phyloP scores from a whole-genome alignment of 2,329 filamentous ascomycete species.

The Pseudopithomyces maydicus region DNA sequence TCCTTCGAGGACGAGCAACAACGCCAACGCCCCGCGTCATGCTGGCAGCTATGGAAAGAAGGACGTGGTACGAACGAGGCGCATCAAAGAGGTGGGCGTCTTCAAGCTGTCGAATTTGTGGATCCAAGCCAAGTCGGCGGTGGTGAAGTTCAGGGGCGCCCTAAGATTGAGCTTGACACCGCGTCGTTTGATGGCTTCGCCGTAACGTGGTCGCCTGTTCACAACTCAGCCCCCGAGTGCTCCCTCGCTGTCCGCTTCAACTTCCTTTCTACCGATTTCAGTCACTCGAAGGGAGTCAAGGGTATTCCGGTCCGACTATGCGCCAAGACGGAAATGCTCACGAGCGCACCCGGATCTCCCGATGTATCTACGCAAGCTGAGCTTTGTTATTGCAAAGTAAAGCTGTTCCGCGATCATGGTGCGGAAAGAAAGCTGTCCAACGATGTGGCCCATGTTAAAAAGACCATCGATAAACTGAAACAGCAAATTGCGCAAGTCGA shows the following conservation, averaged over 20 bases:
- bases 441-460: conserved; percentile 92
- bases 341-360: conserved; percentile 54
- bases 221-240: conserved; percentile 73
- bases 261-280: conserved; percentile 97
- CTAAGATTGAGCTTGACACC: conserved; percentile 55
- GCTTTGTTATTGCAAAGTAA: conserved; percentile 94
- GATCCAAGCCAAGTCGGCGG: conserved; percentile 64
- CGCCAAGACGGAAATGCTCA: conserved; percentile 79
- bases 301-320: conserved; percentile 93
- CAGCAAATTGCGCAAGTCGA: conserved; percentile 84
- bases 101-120: conserved; percentile 95
- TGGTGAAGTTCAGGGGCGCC: conserved; percentile 54
- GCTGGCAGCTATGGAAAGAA: conserved; percentile 96
- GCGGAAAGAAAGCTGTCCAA: conserved; percentile 95
- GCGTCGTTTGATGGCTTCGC: conserved; percentile 94
- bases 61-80: conserved; percentile 94
- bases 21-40: conserved; percentile 77
- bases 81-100: conserved; percentile 87
- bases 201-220: conserved; percentile 79
- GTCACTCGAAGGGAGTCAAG: conserved; percentile 97
- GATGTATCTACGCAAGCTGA: conserved; percentile 60
- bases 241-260: conserved; percentile 94
- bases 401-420: conserved; percentile 94
- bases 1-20: conserved; percentile 98
- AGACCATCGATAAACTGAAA: conserved; percentile 93